A percentile compares a stretch with the other conserved stretches of the same genome.
phyloP scores from a whole-genome alignment of 441 rosid genomes.

The Erodium trifolium region DNA sequence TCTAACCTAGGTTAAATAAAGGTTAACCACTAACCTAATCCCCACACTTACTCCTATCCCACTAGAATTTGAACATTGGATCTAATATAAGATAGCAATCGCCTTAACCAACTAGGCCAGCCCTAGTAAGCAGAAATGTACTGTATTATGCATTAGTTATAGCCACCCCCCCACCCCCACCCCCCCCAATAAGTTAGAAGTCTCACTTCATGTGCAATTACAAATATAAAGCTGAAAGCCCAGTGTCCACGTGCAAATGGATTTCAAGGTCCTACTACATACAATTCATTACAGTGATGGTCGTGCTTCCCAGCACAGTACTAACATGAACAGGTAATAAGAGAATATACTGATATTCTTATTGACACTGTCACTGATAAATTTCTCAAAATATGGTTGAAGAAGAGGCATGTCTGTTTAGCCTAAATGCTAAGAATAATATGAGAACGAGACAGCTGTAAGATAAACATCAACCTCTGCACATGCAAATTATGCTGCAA shows the following conservation, averaged over 20 bases:
- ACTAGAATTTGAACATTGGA: no score
- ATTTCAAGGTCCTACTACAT: not conserved
- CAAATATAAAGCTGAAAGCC: not conserved
- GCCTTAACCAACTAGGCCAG: no score
- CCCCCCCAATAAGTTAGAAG: not conserved
- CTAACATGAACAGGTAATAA: not conserved
- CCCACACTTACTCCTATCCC: no score
- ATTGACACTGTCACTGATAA: not conserved
- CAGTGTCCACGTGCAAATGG: not conserved
- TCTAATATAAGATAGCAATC: no score
- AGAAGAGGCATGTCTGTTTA: not conserved
- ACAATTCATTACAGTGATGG: not conserved
- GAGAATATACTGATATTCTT: not conserved
- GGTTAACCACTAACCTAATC: no score
- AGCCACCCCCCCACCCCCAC: not conserved
- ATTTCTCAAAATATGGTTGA: not conserved
- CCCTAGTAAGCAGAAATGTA: not conserved
- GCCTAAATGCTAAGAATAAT: not conserved
- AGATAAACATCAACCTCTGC: not conserved
- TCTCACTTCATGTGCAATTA: not conserved
- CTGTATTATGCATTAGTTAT: not conserved
- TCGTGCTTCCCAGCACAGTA: not conserved
- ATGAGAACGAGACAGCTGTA: not conserved
- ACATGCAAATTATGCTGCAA: slow-evolving; percentile 5
- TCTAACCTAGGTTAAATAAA: no score